These are phyloP conservation scores for Fistulinella prunicolor DNA, from an alignment of 768 basidiomycete genomes.

Conservation along the genomic window DNA sequence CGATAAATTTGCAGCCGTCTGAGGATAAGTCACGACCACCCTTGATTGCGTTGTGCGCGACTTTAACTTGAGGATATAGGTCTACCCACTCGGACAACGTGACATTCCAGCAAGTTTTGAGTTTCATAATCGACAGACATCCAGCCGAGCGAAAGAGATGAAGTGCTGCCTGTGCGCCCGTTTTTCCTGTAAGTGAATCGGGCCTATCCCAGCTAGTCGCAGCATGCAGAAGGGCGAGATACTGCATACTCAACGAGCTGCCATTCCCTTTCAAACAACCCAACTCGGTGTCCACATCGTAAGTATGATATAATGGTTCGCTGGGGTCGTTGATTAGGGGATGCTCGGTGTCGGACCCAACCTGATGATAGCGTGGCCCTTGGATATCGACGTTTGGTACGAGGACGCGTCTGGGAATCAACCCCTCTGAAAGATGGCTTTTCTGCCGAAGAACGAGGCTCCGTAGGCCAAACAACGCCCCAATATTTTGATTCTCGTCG, in stretches of 20 bases:
- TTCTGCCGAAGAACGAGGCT: conserved; percentile 24
- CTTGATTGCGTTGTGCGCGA: background rate
- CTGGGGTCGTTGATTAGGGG: background rate
- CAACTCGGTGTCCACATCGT: background rate
- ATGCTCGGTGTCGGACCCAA: background rate
- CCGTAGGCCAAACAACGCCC: conserved; percentile 41
- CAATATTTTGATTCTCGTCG: conserved; percentile 36
- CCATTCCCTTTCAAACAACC: conserved; percentile 20
- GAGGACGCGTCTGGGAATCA: background rate
- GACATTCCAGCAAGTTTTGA: conserved; percentile 9
- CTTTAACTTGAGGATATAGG: background rate
- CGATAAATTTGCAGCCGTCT: background rate
- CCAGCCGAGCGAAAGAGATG: conserved; percentile 19
- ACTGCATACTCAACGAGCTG: conserved; percentile 25
- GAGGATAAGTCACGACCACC: too few species aligned
- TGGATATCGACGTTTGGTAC: background rate
- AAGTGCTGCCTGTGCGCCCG: conserved; percentile 44
- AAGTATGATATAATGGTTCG: background rate
- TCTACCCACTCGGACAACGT: background rate
- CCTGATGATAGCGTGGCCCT: background rate
- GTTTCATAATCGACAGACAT: conserved; percentile 37
- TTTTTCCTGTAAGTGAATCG: conserved; percentile 41
- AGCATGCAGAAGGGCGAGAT: conserved; percentile 40
- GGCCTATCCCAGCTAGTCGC: conserved; percentile 36
- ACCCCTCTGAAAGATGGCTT: background rate